phyloP scores from a whole-genome alignment of 164 flowering plant species.

The Chloranthus sessilifolius region DNA sequence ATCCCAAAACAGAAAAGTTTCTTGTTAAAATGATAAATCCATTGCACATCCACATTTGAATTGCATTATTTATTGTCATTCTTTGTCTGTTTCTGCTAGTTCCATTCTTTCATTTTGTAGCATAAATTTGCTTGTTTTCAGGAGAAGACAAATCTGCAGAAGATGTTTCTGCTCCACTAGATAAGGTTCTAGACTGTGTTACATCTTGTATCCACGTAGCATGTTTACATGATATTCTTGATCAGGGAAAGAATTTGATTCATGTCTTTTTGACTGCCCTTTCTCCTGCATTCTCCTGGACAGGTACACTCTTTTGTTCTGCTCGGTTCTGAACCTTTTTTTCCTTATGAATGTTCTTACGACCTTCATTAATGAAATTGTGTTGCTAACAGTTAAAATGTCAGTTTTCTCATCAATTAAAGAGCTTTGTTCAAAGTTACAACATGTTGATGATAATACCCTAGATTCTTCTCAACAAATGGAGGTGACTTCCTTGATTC shows the following conservation, averaged over 20 bases:
- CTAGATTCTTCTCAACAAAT: conserved; percentile 22
- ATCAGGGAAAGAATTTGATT: conserved; percentile 51
- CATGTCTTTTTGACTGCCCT: conserved; percentile 36
- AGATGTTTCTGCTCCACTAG: conserved; percentile 43
- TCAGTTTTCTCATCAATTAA: conserved; percentile 59
- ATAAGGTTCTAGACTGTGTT: conserved; percentile 62
- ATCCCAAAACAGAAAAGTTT: too few species aligned
- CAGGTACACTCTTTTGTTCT: conserved; percentile 37
- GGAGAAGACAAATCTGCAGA: conserved; percentile 41
- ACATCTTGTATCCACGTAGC: conserved; percentile 65
- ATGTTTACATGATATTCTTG: conserved; percentile 41
- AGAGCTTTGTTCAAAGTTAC: conserved; percentile 63
- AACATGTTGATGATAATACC: conserved; percentile 16
- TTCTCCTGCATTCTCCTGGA: conserved; percentile 62
- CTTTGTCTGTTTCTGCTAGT: too few species aligned
- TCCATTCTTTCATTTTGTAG: not conserved
- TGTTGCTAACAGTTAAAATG: conserved; percentile 58
- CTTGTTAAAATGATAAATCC: too few species aligned
- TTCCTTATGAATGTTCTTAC: not conserved
- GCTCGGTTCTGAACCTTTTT: not conserved
- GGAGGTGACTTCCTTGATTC: conserved; percentile 29
- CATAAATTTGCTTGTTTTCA: conserved; percentile 16
- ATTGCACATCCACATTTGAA: too few species aligned
- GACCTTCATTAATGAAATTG: conserved; percentile 10
- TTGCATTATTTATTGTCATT: too few species aligned